A percentile compares a stretch with the other conserved stretches of the same genome.
These are phyloP conservation scores for Calonectria multiphialidica DNA, from an alignment of 2,329 filamentous ascomycete species.

Conservation along the genomic window DNA sequence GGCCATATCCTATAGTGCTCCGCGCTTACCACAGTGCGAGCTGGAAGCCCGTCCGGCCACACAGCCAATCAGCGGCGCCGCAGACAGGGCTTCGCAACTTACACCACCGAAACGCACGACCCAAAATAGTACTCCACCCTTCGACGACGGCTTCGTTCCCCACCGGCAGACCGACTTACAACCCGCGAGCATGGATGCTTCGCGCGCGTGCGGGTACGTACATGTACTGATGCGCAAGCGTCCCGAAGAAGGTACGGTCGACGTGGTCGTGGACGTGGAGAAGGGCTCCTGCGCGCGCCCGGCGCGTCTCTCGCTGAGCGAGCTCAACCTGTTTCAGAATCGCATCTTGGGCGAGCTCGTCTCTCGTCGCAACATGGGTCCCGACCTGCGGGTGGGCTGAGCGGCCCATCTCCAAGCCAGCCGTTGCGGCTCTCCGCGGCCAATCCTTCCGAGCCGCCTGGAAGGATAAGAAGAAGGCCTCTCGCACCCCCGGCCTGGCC, in stretches of 20 bases:
- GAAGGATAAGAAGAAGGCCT: conserved; percentile 45
- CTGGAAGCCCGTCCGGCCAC: neutral
- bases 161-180: conserved; percentile 10
- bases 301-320: conserved; percentile 9
- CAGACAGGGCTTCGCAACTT: neutral
- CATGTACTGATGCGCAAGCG: conserved; percentile 8
- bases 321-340: conserved; percentile 36
- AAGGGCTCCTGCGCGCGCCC: conserved; percentile 2
- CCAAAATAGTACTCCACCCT: conserved; percentile 28
- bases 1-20: neutral
- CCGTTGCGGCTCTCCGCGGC: conserved; percentile 32
- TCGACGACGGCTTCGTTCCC: neutral
- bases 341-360: conserved; percentile 25
- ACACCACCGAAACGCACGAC: neutral
- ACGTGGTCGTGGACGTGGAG: conserved; percentile 29
- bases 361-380: conserved; percentile 22
- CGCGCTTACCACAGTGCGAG: conserved; percentile 15
- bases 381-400: conserved; percentile 27
- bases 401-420: conserved; percentile 19
- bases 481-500: conserved; percentile 39
- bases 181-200: conserved; percentile 6
- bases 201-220: conserved; percentile 24
- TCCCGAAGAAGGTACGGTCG: conserved; percentile 25
- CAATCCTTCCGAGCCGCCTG: conserved; percentile 35
- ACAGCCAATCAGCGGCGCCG: neutral